Base-by-base conservation (phyloP, 306 rosid genomes). In the Prunus kanzakura region DNA sequence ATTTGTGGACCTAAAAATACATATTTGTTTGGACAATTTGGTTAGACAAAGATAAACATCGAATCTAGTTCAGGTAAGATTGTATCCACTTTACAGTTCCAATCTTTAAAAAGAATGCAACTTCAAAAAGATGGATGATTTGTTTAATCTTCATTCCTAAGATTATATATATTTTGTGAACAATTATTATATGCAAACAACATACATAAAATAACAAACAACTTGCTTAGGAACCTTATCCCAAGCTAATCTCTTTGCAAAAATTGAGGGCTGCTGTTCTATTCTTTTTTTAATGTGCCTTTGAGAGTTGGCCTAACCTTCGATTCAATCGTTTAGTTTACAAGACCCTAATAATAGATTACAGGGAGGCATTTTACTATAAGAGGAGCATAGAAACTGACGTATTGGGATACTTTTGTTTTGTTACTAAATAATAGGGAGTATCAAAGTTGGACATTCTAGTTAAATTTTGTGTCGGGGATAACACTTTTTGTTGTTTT, bases 91-190 rank as follows among this genome's bases (percentile, higher is more conserved):
- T 64, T 52, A 15, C 22, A 56, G 68, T 49, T 72, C 78, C 69
- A 78, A 69, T 79, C 89, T 78, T 84, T 67, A 71, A 62, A 78
- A 73, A 76, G 81, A 86, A 81, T 81, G 50, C 70, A 84, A 73
- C 32, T 70, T 50, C 1, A 45, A 46, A 38, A 14, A 67, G 55
- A 43, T 22, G 35, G 20, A 13, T 22, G 56, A 67, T 67, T 20
- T 67, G 30, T 20, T 5, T 45, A 22, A 67, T 67, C 71, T 49
- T 22, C 43, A 27, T 62, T 29, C 20, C 16, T 19, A 38, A 65
- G 41, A 15, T 4, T 38, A 7, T 16, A 16, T 29, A 19, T 2
- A 11, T n/a, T 55, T 20, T 20, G 23, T 29, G 6, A 18, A 64
- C 69, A 10, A 13, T 50, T 51, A 51, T 19, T 51, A 62, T 62